Evolutionary conservation across 2,329 filamentous ascomycete species (phyloP), one percentile per base, ranked within the genome.

Genomic region (Madurella fahalii): DNA sequence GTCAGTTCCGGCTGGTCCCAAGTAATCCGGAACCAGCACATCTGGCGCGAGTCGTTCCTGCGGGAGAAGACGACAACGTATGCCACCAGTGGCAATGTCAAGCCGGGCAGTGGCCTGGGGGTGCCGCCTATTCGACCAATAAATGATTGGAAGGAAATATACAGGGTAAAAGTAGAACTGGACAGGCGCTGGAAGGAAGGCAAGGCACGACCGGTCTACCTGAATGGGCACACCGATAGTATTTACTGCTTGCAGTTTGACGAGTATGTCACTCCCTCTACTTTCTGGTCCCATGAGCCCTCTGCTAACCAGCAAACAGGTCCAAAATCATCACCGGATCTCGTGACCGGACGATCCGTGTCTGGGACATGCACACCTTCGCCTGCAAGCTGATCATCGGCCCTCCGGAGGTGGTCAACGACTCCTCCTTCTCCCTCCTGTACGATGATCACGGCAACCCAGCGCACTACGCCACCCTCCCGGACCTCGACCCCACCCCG

Each of bases 231-330:
- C 69, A 85, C 86, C 25, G 94, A 99, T 70, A 96, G 91, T 61
- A 95, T 99, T 54, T 99, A 99, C 74, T 99, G 94, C 71, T 83
- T 95, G 53, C 94, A 99, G 68, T 99, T 97, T 69, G 94, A 99
- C 69, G 93, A 97, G 86, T 91, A 80, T 64, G 86, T 13, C 13
- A 3, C 16, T 2, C 17, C 30, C 18, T n/a, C 12, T 25, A n/a
- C 11, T 11, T 1, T 25, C 12, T 25, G 25, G 25, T 9, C 3
- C 15, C 12, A 1, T 18, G 31, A 4, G 34, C 4, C n/a, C n/a
- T 37, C 30, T 43, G n/a, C 47, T 57, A 45, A 60, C 54, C 37
- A 16, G n/a, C 17, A 50, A 50, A 20, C 65, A 91, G 87, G 69
- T 80, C 88, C 68, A 99, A 97, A 72, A 96, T 97, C 67, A 92